Percentiles rank a stretch among this genome's conserved stretches.
Conservation (phyloP, 208 protist species). For the Crithidia sp. region DNA sequence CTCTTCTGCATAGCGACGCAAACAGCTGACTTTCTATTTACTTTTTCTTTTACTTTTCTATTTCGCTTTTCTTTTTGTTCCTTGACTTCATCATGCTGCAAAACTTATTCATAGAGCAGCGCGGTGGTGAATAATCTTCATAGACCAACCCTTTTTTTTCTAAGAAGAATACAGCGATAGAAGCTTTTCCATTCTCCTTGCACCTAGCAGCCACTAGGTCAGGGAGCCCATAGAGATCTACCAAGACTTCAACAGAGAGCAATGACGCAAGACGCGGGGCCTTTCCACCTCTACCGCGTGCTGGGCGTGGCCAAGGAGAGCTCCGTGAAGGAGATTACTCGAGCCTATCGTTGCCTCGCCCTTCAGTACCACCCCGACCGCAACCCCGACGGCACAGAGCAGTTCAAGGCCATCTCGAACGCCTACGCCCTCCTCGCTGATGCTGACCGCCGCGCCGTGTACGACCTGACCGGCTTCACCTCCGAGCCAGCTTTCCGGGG, state of each 20-base stretch:
- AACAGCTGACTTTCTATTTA: too few species aligned
- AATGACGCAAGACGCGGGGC: neutral
- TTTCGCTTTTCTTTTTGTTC: too few species aligned
- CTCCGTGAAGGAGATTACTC: slow-evolving; percentile 49
- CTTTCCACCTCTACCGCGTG: slow-evolving; percentile 57
- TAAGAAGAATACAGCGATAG: too few species aligned
- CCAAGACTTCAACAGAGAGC: slow-evolving; percentile 1
- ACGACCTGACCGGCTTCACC: slow-evolving; percentile 91
- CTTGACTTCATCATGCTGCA: too few species aligned
- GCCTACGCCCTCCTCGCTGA: slow-evolving; percentile 98
- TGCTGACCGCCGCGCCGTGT: slow-evolving; percentile 93
- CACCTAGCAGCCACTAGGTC: too few species aligned
- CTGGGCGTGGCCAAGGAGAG: slow-evolving; percentile 61
- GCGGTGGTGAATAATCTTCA: too few species aligned
- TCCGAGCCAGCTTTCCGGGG: slow-evolving; percentile 17
- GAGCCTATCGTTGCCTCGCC: slow-evolving; percentile 78
- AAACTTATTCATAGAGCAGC: too few species aligned
- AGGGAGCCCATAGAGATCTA: neutral
- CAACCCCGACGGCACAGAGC: slow-evolving; percentile 80
- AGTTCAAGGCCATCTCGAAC: slow-evolving; percentile 91
- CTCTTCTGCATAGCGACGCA: too few species aligned
- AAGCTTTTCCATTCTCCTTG: too few species aligned
- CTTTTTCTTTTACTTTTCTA: too few species aligned
- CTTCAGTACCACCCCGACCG: slow-evolving; percentile 90
- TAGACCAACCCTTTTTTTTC: too few species aligned